These are phyloP conservation scores for Arthrobotrys musiformis DNA, from an alignment of 2,329 filamentous ascomycete genomes.

Conservation along the genomic window DNA sequence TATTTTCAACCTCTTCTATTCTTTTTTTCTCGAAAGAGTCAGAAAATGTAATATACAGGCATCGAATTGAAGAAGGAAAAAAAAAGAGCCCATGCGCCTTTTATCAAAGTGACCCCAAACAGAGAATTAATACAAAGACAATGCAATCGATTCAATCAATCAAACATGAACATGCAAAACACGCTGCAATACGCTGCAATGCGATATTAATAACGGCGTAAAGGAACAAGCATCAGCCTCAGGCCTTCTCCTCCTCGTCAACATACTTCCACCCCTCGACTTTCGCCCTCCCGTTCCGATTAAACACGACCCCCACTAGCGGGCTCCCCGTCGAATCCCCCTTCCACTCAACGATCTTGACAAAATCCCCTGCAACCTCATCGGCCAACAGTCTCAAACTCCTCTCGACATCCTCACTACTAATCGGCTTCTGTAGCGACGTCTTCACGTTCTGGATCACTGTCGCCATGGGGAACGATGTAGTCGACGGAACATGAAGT, in stretches of 20 bases:
- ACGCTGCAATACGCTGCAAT: slow-evolving; percentile 24
- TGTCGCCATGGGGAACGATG: slow-evolving; percentile 42
- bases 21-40: background rate
- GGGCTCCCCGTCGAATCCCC: slow-evolving; percentile 43
- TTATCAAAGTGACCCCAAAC: slow-evolving; percentile 13
- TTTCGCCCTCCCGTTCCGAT: slow-evolving; percentile 35
- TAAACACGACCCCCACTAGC: slow-evolving; percentile 44
- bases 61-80: background rate
- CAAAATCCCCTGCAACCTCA: slow-evolving; percentile 49
- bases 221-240: background rate
- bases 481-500: slow-evolving; percentile 34
- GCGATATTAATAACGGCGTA: slow-evolving; percentile 17
- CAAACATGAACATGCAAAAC: background rate
- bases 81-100: background rate
- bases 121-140: background rate
- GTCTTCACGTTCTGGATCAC: slow-evolving; percentile 42
- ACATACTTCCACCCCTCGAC: slow-evolving; percentile 49
- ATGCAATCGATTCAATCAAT: background rate
- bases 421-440: slow-evolving; percentile 45
- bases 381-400: slow-evolving; percentile 44
- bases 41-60: background rate
- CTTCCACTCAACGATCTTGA: slow-evolving; percentile 53
- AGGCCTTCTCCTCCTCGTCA: slow-evolving; percentile 35
- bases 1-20: background rate
- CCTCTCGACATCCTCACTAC: slow-evolving; percentile 31